A percentile compares a stretch with the other conserved stretches of the same genome.
Evolutionary conservation across 257 asterid genomes (phyloP).

Genomic region (Ilex aquifolium): DNA sequence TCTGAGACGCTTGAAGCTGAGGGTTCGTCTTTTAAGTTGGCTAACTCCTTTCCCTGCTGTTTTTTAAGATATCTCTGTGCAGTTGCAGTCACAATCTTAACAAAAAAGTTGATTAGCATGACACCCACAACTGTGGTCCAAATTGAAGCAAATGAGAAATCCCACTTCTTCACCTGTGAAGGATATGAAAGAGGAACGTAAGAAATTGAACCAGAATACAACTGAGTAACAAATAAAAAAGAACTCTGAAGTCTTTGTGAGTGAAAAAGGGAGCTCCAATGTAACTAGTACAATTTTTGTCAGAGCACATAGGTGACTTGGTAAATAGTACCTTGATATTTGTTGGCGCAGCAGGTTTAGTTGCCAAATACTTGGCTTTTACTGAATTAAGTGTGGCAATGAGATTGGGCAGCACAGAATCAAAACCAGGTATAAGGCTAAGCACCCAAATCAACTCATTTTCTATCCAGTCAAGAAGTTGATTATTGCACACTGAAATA

Average conservation of each 20-base stretch:
- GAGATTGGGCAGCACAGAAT: conserved; percentile 51
- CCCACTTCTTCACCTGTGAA: conserved; percentile 60
- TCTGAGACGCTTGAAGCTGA: conserved; percentile 11
- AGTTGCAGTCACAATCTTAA: conserved; percentile 68
- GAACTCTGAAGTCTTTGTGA: no score
- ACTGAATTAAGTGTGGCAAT: conserved; percentile 70
- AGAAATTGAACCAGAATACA: conserved; percentile 1
- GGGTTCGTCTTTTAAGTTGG: conserved; percentile 48
- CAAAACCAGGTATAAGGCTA: conserved; percentile 72
- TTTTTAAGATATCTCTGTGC: conserved; percentile 62
- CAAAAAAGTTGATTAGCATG: conserved; percentile 71
- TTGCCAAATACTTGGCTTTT: conserved; percentile 70
- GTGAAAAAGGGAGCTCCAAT: no score
- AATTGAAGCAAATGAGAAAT: conserved; percentile 55
- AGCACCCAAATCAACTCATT: conserved; percentile 76
- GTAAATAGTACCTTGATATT: conserved; percentile 43
- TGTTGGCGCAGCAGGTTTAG: conserved; percentile 46
- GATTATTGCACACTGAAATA: conserved; percentile 86
- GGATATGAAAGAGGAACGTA: background rate
- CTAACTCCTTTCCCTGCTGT: conserved; percentile 53
- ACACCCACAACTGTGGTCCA: conserved; percentile 83
- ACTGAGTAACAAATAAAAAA: background rate
- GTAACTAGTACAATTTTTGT: no score
- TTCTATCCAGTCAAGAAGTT: conserved; percentile 91
- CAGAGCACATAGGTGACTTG: no score